Conservation (phyloP, 2,329 filamentous ascomycete species). For the Fusarium papillatum region DNA sequence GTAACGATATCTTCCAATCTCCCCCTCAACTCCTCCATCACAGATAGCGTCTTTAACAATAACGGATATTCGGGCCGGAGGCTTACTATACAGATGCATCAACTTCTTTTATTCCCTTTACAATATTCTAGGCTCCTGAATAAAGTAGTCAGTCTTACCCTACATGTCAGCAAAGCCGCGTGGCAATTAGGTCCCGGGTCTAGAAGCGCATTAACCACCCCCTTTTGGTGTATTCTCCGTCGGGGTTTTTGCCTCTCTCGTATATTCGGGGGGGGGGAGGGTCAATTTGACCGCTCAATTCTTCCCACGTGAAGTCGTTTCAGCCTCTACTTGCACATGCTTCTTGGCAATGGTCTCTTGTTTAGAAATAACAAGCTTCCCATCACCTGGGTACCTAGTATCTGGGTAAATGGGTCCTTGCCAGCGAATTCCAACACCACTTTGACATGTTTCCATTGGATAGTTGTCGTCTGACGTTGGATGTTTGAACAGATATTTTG, state of each 20-base stretch:
- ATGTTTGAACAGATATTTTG: background rate
- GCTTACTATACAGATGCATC: background rate
- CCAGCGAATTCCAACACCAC: background rate
- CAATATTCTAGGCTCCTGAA: background rate
- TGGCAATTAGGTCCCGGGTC: background rate
- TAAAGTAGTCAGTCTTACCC: background rate
- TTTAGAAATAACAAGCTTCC: background rate
- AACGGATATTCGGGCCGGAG: background rate
- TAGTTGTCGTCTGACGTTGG: background rate
- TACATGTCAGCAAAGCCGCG: background rate
- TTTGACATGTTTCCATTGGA: constrained; percentile 2
- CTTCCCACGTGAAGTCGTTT: background rate
- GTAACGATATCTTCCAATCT: background rate
- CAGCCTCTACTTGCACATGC: constrained; percentile 1
- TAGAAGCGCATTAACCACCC: background rate
- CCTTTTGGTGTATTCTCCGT: background rate
- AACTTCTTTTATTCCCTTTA: background rate
- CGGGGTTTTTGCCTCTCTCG: background rate
- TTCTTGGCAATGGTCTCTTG: background rate
- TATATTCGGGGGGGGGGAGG: background rate
- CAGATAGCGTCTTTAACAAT: background rate
- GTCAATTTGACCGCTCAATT: background rate
- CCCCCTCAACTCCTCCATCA: background rate
- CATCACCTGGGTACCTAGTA: background rate
- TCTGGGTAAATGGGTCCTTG: background rate